phyloP scores from a whole-genome alignment of 73 alveolate genomes.

The Paramecium bursaria region DNA sequence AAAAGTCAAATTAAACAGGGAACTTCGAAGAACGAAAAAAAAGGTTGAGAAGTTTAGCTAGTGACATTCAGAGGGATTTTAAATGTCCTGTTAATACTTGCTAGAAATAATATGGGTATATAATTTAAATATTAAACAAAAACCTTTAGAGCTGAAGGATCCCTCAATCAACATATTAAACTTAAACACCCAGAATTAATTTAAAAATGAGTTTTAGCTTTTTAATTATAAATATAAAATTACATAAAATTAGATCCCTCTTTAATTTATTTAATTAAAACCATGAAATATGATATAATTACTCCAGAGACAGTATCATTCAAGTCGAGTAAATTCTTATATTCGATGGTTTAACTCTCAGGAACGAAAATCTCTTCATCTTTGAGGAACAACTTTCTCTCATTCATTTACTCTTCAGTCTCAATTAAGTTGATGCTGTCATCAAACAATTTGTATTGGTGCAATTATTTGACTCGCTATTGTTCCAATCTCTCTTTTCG shows the following conservation, averaged over 20 bases:
- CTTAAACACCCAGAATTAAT: conserved; percentile 46
- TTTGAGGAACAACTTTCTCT: not conserved
- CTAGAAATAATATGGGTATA: conserved; percentile 33
- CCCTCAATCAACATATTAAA: conserved; percentile 32
- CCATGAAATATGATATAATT: too few relatives aligned
- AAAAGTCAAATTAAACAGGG: too few relatives aligned
- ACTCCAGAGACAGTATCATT: too few relatives aligned
- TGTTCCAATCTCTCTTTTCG: too few relatives aligned
- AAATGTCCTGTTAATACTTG: conserved; percentile 12
- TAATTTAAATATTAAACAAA: not conserved
- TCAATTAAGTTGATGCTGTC: too few relatives aligned
- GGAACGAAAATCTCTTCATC: conserved; percentile 1
- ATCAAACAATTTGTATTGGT: too few relatives aligned
- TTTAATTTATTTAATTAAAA: too few relatives aligned
- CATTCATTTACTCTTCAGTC: too few relatives aligned
- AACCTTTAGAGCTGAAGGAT: conserved; percentile 17
- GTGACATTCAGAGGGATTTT: conserved; percentile 20
- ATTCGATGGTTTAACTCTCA: conserved; percentile 26
- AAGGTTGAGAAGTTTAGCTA: conserved; percentile 41
- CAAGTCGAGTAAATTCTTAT: not conserved
- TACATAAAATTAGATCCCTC: too few relatives aligned
- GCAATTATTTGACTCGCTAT: too few relatives aligned
- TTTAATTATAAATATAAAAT: too few relatives aligned
- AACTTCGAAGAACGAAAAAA: conserved; percentile 43
- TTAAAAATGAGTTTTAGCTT: too few relatives aligned